These are phyloP conservation scores for Panaeolus papilionaceus DNA, from an alignment of 768 basidiomycete genomes.

Conservation along the genomic window DNA sequence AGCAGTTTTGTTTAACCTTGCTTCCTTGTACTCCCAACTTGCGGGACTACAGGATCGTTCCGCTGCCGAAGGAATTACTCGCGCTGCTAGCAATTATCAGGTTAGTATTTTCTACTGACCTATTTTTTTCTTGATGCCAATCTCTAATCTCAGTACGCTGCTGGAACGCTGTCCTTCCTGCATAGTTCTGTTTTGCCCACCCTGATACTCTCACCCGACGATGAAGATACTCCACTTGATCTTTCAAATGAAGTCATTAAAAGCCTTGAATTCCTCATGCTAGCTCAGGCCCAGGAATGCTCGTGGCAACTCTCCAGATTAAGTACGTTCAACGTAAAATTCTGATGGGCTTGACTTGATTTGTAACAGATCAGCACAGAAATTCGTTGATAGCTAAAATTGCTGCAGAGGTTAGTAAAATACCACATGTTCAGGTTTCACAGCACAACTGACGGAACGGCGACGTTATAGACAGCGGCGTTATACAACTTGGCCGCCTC, in stretches of 20 bases:
- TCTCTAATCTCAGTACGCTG: conserved; percentile 55
- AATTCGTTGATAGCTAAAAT: conserved; percentile 86
- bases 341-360: conserved; percentile 21
- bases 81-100: conserved; percentile 75
- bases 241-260: conserved; percentile 65
- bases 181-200: conserved; percentile 57
- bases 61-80: conserved; percentile 81
- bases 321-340: conserved; percentile 51
- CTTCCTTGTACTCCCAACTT: conserved; percentile 83
- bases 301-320: conserved; percentile 93
- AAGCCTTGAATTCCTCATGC: conserved; percentile 76
- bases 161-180: conserved; percentile 74
- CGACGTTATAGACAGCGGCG: conserved; percentile 54
- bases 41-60: conserved; percentile 75
- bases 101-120: conserved; percentile 53
- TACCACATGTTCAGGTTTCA: conserved; percentile 9
- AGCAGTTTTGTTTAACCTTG: conserved; percentile 83
- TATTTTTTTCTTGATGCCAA: conserved; percentile 17
- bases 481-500: conserved; percentile 63
- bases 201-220: conserved; percentile 50
- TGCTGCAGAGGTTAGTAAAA: conserved; percentile 63
- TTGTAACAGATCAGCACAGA: conserved; percentile 64
- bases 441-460: conserved; percentile 17
- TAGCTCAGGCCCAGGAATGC: conserved; percentile 96
- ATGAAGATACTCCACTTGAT: conserved; percentile 68